phyloP scores from a whole-genome alignment of 768 basidiomycete species.

The Lactarius hengduanensis region DNA sequence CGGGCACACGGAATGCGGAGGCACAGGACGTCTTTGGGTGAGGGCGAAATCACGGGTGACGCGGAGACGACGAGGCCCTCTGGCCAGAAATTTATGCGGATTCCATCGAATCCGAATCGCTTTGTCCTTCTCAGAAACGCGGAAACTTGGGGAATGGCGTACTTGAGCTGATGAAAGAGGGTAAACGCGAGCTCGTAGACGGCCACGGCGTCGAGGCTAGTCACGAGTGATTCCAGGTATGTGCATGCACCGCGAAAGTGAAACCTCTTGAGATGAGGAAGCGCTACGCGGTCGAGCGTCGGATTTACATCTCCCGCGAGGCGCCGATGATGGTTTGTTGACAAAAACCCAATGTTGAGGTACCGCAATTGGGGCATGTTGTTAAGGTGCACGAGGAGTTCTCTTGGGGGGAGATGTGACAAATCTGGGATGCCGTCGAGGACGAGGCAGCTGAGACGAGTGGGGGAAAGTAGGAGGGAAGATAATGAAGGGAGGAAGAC shows the following conservation, averaged over 20 bases:
- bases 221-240: slow-evolving; percentile 1
- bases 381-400: background rate
- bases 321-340: background rate
- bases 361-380: background rate
- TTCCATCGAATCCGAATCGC: slow-evolving; percentile 7
- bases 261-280: background rate
- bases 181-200: background rate
- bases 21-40: background rate
- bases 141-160: slow-evolving; percentile 2
- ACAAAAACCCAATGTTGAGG: slow-evolving; percentile 11
- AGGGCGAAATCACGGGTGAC: background rate
- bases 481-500: background rate
- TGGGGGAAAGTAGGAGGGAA: slow-evolving; percentile 1
- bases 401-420: slow-evolving; percentile 2
- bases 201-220: background rate
- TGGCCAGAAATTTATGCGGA: background rate
- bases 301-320: background rate
- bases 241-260: slow-evolving; percentile 3
- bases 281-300: background rate
- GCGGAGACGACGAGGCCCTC: background rate
- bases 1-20: background rate
- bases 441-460: background rate
- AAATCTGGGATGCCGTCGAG: slow-evolving; percentile 9
- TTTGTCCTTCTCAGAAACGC: slow-evolving; percentile 6
- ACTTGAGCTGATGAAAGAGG: slow-evolving; percentile 5